Base-by-base conservation (phyloP, 2,329 filamentous ascomycete species). In the Aspergillus sp. region DNA sequence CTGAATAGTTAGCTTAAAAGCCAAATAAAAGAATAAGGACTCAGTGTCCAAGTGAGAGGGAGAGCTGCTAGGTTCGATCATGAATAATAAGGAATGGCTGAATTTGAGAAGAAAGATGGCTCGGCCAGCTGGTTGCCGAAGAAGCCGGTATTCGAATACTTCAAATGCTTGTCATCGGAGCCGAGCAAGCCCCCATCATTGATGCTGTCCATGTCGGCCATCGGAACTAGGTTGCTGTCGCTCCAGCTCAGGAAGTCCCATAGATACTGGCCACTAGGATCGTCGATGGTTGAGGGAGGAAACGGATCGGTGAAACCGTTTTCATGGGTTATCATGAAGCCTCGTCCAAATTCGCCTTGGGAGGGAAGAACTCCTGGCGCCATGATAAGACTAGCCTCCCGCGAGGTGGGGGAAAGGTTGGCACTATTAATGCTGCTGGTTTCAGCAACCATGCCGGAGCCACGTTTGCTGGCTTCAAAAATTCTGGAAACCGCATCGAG, bases 401-500 rank as follows among this genome's bases (percentile, higher is more conserved):
- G 64, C 48, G 63, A 54, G 18, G 60, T 54, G 9, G 26, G 26
- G 12, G 62, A 34, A 51, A 56, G 66, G 34, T 60, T 53, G 15
- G 53, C 57, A 24, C 45, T 51, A 24, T 56, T 44, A n/a, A 59
- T 39, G 38, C 52, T 60, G 36, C 49, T 56, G 3, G 53, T 47
- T 3, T 66, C 58, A 11, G 56, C 61, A 18, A 42, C 58, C 18
- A 65, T 55, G 17, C 59, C 60, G 17, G 66, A 63, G 17, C 66
- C 64, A 6, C 72, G 66, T 58, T 74, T 74, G 56, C 72, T 74
- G 12, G 85, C 85, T 64, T 88, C 85, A 66, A 87, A 86, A 74
- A 89, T 85, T 62, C 83, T 80, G 64, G 78, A 81, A 22, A 89
- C 81, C 4, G 87, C 85, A 69, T 88, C 85, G 44, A 85, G 77